phyloP scores from a whole-genome alignment of 306 rosid genomes.

The Pterocarpus macrocarpus region DNA sequence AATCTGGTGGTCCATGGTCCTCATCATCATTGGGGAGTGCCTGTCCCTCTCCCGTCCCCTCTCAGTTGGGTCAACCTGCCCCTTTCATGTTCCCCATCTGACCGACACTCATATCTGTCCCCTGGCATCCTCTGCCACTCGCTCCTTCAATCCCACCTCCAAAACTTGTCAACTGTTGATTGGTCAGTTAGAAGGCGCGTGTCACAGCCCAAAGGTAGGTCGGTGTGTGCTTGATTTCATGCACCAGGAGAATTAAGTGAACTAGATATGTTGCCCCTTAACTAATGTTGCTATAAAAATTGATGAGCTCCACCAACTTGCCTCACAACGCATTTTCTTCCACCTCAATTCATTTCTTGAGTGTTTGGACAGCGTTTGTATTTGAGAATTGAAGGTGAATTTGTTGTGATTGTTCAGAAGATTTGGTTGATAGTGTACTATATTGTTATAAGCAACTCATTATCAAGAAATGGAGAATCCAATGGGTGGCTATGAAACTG shows the following conservation, averaged over 20 bases:
- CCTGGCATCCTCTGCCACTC: not conserved
- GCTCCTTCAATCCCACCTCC: not conserved
- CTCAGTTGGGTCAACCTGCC: constrained; percentile 41
- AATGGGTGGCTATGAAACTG: constrained; percentile 41
- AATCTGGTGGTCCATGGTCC: constrained; percentile 50
- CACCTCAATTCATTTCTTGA: not conserved
- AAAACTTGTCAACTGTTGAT: constrained; percentile 41
- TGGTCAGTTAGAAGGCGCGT: constrained; percentile 56
- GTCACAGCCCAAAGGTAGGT: not conserved
- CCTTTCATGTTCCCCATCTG: constrained; percentile 51
- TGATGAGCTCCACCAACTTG: not conserved
- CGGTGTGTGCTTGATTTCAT: constrained; percentile 41
- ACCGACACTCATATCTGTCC: constrained; percentile 48
- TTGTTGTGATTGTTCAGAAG: too few species aligned
- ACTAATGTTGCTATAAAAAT: constrained; percentile 49
- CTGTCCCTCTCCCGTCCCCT: constrained; percentile 62
- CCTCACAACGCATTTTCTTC: not conserved
- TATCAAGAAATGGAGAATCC: constrained; percentile 48
- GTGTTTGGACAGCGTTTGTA: too few species aligned
- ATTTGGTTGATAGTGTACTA: too few species aligned
- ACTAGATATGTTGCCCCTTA: constrained; percentile 38
- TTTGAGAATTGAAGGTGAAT: too few species aligned
- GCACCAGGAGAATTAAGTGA: constrained; percentile 50
- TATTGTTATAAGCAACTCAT: not conserved
- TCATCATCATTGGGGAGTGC: constrained; percentile 49